Evolutionary conservation across 495 filamentous ascomycete genomes (phyloP).

Genomic region (Penicillium arizonense): DNA sequence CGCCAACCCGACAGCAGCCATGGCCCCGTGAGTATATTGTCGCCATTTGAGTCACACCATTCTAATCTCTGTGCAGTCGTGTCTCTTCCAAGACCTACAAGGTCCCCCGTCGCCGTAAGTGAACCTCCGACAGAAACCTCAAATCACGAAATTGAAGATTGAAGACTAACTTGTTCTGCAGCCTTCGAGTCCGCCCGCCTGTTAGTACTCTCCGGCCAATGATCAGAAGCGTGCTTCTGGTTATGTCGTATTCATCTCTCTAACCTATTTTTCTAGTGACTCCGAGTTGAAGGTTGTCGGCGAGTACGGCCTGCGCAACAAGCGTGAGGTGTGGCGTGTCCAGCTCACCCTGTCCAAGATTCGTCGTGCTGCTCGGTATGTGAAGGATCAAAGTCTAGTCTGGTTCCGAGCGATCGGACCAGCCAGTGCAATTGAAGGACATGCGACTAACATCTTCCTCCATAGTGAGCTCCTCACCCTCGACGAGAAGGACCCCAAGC

Average conservation of each 20-base stretch:
- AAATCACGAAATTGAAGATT: constrained; percentile 9
- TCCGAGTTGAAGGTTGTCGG: constrained; percentile 98
- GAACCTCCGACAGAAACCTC: constrained; percentile 4
- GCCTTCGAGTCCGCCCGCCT: constrained; percentile 99
- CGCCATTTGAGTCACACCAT: constrained; percentile 5
- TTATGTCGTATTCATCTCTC: constrained; percentile 72
- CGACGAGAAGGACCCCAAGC: constrained; percentile 99
- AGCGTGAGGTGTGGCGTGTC: constrained; percentile 99
- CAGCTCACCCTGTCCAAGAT: constrained; percentile 99
- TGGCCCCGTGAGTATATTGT: constrained; percentile 53
- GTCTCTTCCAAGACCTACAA: constrained; percentile 99
- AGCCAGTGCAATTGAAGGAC: background rate
- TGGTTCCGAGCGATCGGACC: background rate
- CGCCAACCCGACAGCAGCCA: constrained; percentile 34
- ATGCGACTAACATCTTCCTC: constrained; percentile 10
- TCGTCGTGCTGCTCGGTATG: constrained; percentile 99
- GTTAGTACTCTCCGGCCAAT: constrained; percentile 96
- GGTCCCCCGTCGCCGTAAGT: constrained; percentile 73
- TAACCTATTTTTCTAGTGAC: constrained; percentile 68
- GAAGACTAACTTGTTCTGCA: constrained; percentile 37
- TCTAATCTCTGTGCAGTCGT: constrained; percentile 46
- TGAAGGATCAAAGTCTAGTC: constrained; percentile 3
- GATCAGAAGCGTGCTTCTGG: constrained; percentile 94
- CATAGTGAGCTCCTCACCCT: constrained; percentile 96
- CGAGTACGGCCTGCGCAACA: constrained; percentile 98